Evolutionary conservation across 129 eudicot genomes (phyloP).

Genomic region (Lonicera japonica): DNA sequence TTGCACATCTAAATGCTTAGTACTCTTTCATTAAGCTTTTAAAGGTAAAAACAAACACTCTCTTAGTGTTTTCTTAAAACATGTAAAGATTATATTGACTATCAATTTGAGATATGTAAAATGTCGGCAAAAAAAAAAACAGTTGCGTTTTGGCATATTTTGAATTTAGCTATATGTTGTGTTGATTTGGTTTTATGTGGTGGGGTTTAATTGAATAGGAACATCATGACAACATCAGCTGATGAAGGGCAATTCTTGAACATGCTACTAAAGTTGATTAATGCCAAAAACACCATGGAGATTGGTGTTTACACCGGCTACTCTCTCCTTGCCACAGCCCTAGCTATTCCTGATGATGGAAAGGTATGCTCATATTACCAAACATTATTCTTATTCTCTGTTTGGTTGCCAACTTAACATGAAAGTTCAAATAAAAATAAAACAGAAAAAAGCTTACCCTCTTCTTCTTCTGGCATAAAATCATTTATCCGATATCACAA

Average conservation of each 20-base stretch:
- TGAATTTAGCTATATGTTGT: neutral
- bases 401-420: slow-evolving; percentile 1
- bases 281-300: slow-evolving; percentile 90
- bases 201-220: slow-evolving; percentile 35
- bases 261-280: slow-evolving; percentile 72
- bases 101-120: no score
- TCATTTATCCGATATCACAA: no score
- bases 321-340: slow-evolving; percentile 90
- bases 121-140: neutral
- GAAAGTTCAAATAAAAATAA: neutral
- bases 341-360: slow-evolving; percentile 90
- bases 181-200: slow-evolving; percentile 1
- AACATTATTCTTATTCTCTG: neutral
- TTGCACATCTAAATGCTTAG: no score
- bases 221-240: slow-evolving; percentile 84
- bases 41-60: no score
- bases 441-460: neutral
- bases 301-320: slow-evolving; percentile 91
- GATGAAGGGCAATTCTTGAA: slow-evolving; percentile 83
- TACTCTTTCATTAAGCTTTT: no score
- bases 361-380: slow-evolving; percentile 31
- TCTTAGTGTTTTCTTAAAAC: no score
- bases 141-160: neutral
- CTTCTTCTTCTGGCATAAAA: neutral
- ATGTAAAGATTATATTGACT: no score